These are phyloP conservation scores for Ophiostoma sp. DNA, from an alignment of 2,329 filamentous ascomycete genomes.

Conservation along the genomic window DNA sequence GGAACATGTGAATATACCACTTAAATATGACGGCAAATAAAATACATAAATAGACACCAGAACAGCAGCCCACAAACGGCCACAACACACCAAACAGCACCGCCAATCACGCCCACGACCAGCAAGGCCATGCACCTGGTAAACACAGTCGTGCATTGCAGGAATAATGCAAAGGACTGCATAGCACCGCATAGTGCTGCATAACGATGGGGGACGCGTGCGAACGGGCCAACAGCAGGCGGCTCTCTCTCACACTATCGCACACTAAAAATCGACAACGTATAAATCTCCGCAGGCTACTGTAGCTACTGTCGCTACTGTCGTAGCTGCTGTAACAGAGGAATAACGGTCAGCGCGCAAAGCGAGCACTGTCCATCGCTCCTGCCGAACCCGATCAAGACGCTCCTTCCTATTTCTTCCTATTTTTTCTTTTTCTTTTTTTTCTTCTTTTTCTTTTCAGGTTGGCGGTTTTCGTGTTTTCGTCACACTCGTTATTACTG, in stretches of 20 bases:
- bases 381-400: background rate
- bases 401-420: background rate
- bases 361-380: slow-evolving; percentile 11
- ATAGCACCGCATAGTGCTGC: background rate
- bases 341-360: background rate
- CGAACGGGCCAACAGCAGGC: background rate
- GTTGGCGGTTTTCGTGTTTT: too few relatives aligned
- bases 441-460: background rate
- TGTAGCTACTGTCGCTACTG: background rate
- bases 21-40: background rate
- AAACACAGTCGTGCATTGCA: slow-evolving; percentile 1
- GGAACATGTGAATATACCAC: background rate
- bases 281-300: background rate
- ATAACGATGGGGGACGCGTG: background rate
- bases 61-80: background rate
- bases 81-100: background rate
- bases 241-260: background rate
- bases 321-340: slow-evolving; percentile 1
- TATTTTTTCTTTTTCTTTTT: background rate
- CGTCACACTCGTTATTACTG: too few relatives aligned
- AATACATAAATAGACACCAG: background rate
- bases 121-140: background rate
- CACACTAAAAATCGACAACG: background rate
- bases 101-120: background rate
- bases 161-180: background rate